A percentile compares a stretch with the other conserved stretches of the same genome.
Evolutionary conservation across 129 eudicot genomes (phyloP).

Genomic region (Chrysanthemum lavandulifolium): DNA sequence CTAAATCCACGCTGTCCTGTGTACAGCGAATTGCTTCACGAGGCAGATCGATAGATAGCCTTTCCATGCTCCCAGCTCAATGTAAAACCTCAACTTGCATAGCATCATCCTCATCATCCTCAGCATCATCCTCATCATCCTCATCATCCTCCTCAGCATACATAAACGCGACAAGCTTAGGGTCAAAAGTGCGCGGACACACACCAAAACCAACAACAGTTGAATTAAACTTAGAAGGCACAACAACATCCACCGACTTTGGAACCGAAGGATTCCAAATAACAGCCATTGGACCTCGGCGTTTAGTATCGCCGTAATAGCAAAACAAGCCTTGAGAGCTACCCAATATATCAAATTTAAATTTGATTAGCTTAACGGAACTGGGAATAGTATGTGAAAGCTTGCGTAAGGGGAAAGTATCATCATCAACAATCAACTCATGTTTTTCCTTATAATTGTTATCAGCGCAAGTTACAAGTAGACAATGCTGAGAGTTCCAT

Average conservation of each 20-base stretch:
- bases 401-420: background rate
- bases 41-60: background rate
- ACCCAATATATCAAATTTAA: background rate
- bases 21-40: background rate
- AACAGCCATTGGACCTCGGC: background rate
- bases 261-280: slow-evolving; percentile 14
- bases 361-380: background rate
- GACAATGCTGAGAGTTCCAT: no score
- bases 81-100: slow-evolving; percentile 9
- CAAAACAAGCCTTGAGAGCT: slow-evolving; percentile 11
- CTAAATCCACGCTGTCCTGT: no score
- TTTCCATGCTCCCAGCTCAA: slow-evolving; percentile 6
- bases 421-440: slow-evolving; percentile 9
- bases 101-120: no score
- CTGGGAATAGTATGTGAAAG: background rate
- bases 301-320: background rate
- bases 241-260: background rate
- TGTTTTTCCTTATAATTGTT: background rate
- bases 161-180: background rate
- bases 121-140: no score
- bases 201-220: slow-evolving; percentile 1
- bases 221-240: background rate
- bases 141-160: no score
- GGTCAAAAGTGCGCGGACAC: background rate
- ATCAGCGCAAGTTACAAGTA: no score